Evolutionary conservation across 2,329 filamentous ascomycete genomes (phyloP).

Genomic region (Akanthomyces lecanii): DNA sequence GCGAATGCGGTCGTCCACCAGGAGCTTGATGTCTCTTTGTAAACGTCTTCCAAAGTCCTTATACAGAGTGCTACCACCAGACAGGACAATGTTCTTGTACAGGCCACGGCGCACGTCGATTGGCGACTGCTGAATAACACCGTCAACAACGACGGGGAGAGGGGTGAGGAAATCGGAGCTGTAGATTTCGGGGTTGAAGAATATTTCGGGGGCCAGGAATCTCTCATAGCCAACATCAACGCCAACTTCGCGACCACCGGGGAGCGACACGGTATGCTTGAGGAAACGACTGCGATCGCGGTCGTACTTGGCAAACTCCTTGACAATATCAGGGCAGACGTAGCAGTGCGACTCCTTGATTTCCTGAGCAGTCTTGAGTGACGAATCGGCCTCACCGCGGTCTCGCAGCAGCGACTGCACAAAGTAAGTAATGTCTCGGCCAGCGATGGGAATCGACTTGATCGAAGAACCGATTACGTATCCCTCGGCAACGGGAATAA

Average conservation of each 20-base stretch:
- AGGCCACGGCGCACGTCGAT: constrained; percentile 95
- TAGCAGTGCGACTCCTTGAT: constrained; percentile 99
- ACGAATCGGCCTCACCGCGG: constrained; percentile 93
- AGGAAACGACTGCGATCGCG: constrained; percentile 86
- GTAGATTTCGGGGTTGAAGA: constrained; percentile 99
- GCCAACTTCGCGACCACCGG: constrained; percentile 76
- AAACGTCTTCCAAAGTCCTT: constrained; percentile 95
- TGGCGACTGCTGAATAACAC: constrained; percentile 93
- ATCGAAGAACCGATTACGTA: constrained; percentile 99
- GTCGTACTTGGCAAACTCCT: constrained; percentile 94
- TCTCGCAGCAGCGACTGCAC: constrained; percentile 94
- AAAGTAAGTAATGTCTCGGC: constrained; percentile 97
- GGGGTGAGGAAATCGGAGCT: constrained; percentile 97
- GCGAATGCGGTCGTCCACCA: constrained; percentile 89
- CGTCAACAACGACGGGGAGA: constrained; percentile 88
- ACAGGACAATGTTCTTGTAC: constrained; percentile 99
- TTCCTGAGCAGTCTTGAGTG: constrained; percentile 92
- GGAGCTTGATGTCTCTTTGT: constrained; percentile 93
- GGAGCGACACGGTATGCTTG: constrained; percentile 81
- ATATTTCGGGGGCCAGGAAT: constrained; percentile 97
- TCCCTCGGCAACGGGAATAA: constrained; percentile 96
- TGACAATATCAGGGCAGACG: constrained; percentile 96
- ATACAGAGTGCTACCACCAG: constrained; percentile 94
- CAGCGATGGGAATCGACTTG: constrained; percentile 97
- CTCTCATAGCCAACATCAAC: constrained; percentile 97